phyloP scores from a whole-genome alignment of 202 grass and related monocot species.

The Digitaria exilis region DNA sequence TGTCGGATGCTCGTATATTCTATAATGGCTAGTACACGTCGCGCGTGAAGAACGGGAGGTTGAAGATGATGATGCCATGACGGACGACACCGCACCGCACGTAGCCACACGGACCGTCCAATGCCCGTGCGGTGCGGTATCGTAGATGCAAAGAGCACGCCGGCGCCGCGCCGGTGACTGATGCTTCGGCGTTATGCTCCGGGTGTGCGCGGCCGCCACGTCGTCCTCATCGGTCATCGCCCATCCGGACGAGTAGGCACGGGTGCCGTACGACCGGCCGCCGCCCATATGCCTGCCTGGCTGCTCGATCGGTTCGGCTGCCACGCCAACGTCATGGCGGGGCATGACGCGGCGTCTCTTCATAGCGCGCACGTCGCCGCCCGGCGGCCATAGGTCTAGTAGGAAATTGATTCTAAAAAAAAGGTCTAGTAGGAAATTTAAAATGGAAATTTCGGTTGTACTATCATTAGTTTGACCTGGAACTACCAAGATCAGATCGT shows the following conservation, averaged over 20 bases:
- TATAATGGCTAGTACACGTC: background rate
- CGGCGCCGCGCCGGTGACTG: too few relatives aligned
- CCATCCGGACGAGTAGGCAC: background rate
- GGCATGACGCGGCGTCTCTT: slow-evolving; percentile 1
- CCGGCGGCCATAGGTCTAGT: background rate
- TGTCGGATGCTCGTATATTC: background rate
- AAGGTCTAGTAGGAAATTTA: too few relatives aligned
- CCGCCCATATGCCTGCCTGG: background rate
- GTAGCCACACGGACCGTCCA: too few relatives aligned
- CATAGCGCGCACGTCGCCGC: background rate
- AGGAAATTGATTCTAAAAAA: too few relatives aligned
- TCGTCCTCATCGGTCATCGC: background rate
- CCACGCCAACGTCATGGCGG: background rate
- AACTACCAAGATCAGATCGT: too few relatives aligned
- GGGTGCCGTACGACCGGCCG: background rate
- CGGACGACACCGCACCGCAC: background rate
- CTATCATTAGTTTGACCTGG: background rate
- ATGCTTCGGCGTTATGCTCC: background rate
- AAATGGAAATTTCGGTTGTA: background rate
- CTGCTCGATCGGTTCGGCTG: background rate
- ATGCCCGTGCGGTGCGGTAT: too few relatives aligned
- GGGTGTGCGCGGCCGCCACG: background rate
- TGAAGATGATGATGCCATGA: too few relatives aligned
- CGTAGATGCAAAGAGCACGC: too few relatives aligned
- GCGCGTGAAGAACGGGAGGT: background rate